A percentile compares a stretch with the other conserved stretches of the same genome.
phyloP scores from a whole-genome alignment of 306 rosid species.

The Cotoneaster glaucophyllus region DNA sequence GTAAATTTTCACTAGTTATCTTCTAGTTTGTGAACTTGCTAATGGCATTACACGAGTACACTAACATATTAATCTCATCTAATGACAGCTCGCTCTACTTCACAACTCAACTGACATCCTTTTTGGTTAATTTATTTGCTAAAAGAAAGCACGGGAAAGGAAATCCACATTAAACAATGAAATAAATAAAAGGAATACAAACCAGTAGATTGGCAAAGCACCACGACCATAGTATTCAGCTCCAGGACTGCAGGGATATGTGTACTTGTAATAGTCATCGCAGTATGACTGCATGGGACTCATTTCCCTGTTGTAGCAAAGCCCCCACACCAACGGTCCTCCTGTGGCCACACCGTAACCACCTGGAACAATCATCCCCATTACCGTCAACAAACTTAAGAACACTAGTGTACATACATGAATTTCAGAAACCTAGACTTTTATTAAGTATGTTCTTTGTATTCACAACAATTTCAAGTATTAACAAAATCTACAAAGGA shows the following conservation, averaged over 20 bases:
- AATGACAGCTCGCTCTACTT: neutral
- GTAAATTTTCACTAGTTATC: neutral
- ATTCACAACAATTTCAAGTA: neutral
- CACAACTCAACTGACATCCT: neutral
- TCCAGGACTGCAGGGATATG: constrained; percentile 86
- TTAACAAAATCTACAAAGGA: neutral
- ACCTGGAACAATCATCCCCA: constrained; percentile 47
- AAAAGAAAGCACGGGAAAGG: neutral
- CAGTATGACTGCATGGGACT: constrained; percentile 92
- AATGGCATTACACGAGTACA: neutral
- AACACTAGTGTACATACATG: neutral
- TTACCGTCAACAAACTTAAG: neutral
- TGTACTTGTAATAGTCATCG: constrained; percentile 68
- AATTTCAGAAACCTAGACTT: neutral
- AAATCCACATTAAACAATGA: neutral
- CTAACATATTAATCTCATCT: neutral
- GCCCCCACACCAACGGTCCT: constrained; percentile 95
- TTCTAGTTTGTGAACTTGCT: neutral
- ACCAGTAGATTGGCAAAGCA: constrained; percentile 93
- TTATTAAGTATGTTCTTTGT: neutral
- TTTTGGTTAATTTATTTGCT: neutral
- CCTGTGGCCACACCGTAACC: constrained; percentile 98
- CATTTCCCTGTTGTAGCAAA: constrained; percentile 90
- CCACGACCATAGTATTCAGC: constrained; percentile 96
- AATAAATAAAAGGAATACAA: constrained; percentile 7